These are phyloP conservation scores for Chlorencoelia australis DNA, from an alignment of 2,329 filamentous ascomycete genomes.

Conservation along the genomic window DNA sequence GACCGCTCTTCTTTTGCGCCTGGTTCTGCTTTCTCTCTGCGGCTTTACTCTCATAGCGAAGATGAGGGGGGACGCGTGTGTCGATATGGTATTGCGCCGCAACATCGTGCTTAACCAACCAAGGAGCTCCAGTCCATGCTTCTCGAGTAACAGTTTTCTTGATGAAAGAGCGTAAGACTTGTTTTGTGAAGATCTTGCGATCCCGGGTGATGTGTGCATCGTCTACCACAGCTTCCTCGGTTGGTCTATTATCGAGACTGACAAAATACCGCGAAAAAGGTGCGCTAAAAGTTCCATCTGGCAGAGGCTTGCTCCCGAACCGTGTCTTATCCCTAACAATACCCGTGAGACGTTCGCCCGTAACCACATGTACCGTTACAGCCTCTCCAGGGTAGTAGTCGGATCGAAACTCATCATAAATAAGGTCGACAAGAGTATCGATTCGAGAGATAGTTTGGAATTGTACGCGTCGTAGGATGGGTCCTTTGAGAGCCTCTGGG, in stretches of 20 bases:
- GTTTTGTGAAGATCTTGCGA: constrained; percentile 87
- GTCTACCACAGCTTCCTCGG: constrained; percentile 68
- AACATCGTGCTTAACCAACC: constrained; percentile 82
- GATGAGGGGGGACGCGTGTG: constrained; percentile 72
- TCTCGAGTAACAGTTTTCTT: constrained; percentile 90
- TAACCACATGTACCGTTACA: constrained; percentile 61
- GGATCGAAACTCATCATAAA: constrained; percentile 71
- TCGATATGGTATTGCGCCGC: constrained; percentile 79
- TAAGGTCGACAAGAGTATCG: constrained; percentile 63
- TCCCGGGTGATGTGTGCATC: constrained; percentile 77
- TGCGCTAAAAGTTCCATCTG: constrained; percentile 60
- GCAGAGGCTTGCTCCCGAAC: constrained; percentile 51
- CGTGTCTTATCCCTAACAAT: constrained; percentile 77
- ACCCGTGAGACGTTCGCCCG: constrained; percentile 61
- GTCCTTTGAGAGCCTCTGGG: constrained; percentile 81
- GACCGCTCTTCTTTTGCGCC: constrained; percentile 43
- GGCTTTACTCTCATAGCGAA: constrained; percentile 71
- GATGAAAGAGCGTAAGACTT: constrained; percentile 85
- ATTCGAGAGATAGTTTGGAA: constrained; percentile 84
- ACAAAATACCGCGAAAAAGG: constrained; percentile 76
- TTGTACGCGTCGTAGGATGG: constrained; percentile 82
- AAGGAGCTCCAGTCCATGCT: constrained; percentile 91
- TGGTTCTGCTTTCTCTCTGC: constrained; percentile 66
- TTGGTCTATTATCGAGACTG: constrained; percentile 55
- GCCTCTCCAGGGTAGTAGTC: constrained; percentile 88